Evolutionary conservation across 805 yeast genomes (phyloP), one percentile per base, ranked within the genome.

Genomic region (Yamadazyma sp.): DNA sequence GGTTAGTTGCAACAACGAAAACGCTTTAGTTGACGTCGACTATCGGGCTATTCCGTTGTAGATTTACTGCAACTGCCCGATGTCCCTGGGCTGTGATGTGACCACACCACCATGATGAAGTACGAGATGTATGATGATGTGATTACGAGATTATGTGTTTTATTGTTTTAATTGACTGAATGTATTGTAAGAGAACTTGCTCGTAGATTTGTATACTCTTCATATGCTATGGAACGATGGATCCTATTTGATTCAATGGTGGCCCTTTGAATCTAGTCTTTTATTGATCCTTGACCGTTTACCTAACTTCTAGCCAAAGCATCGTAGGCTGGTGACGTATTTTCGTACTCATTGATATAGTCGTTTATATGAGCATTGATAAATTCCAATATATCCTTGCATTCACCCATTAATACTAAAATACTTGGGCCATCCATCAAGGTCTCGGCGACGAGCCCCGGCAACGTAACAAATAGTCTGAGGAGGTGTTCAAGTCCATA

Each of bases 401-500:
- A 50, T 42, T 80, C 78, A 7, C 61, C 66, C 42, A 78, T 69
- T 42, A 87, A 58, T 12, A 73, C 72, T 5, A 66, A 68, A 4
- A 83, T 63, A 37, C 89, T 78, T 41, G 80, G 82, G n/a, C 75
- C 70, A 50, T 89, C 96, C 89, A 89, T 84, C 6, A 80, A 64
- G 1, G 95, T 80, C 45, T 80, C 82, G 0, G 87, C 74, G 37
- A 90, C 73, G n/a, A 89, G 63, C 8, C 88, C 93, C 0, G 99
- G 98, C 29, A 93, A 61, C 1, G 85, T 70, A 11, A 86, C 82
- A 46, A 89, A 67, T 40, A 91, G 61, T 46, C 99, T 69, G 42
- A 91, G 61, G 24, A 93, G 63, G 59, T 90, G 97, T 50, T 86
- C 90, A 1, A 82, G 71, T 0, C 96, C 96, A 52, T 90, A 91